Conservation (phyloP, 129 eudicot genomes). For the Tanacetum coccineum region DNA sequence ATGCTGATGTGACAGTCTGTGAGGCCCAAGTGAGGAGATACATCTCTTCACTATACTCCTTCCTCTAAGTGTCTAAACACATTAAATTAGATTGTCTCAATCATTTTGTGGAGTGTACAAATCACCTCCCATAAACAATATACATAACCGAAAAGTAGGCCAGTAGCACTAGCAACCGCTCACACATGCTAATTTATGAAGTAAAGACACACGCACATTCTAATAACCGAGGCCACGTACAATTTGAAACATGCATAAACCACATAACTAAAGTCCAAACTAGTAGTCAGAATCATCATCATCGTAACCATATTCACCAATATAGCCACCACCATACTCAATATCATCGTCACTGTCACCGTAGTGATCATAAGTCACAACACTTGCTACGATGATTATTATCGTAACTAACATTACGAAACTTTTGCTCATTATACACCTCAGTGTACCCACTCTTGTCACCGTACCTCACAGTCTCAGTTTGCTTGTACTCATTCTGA, state of each 20-base stretch:
- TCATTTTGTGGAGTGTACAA: too few relatives aligned
- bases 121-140: too few relatives aligned
- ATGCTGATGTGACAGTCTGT: too few relatives aligned
- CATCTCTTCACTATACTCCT: too few relatives aligned
- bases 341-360: neutral
- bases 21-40: too few relatives aligned
- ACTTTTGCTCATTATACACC: slow-evolving; percentile 24
- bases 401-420: slow-evolving; percentile 15
- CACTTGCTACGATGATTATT: neutral
- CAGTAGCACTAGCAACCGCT: too few relatives aligned
- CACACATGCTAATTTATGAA: too few relatives aligned
- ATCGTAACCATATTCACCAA: neutral
- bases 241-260: neutral
- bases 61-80: too few relatives aligned
- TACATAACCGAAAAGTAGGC: too few relatives aligned
- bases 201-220: too few relatives aligned
- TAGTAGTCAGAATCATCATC: slow-evolving; percentile 6
- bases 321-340: neutral
- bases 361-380: slow-evolving; percentile 6
- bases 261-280: neutral
- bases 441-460: slow-evolving; percentile 27
- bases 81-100: too few relatives aligned
- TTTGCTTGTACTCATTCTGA: slow-evolving; percentile 19
- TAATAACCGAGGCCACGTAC: too few relatives aligned
- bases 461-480: slow-evolving; percentile 16